Percentiles rank a stretch among this genome's conserved stretches.
Evolutionary conservation across 2,329 filamentous ascomycete species (phyloP).

Genomic region (Penicillium sp.): DNA sequence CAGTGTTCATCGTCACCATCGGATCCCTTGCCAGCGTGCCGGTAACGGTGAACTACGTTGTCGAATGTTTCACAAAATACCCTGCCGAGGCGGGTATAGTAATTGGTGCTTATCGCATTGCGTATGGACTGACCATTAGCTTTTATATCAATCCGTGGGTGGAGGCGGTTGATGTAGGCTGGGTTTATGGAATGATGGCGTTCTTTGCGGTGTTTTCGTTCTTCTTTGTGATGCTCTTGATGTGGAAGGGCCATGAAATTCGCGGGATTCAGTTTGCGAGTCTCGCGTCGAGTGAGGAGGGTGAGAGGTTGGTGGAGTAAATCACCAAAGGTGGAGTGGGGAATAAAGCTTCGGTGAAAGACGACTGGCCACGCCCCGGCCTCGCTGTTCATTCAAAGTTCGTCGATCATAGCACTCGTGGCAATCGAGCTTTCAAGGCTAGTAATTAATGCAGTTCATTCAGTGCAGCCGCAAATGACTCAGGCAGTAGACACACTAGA

Average conservation of each 20-base stretch:
- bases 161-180: slow-evolving; percentile 36
- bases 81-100: slow-evolving; percentile 39
- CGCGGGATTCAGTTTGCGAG: slow-evolving; percentile 22
- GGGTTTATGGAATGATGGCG: slow-evolving; percentile 47
- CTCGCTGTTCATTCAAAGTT: no score
- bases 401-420: neutral
- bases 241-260: slow-evolving; percentile 29
- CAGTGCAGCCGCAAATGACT: no score
- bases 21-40: slow-evolving; percentile 32
- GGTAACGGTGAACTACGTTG: slow-evolving; percentile 29
- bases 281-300: slow-evolving; percentile 26
- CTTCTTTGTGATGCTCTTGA: slow-evolving; percentile 27
- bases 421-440: neutral
- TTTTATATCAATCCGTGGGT: slow-evolving; percentile 47
- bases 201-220: slow-evolving; percentile 36
- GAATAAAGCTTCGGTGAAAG: neutral
- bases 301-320: slow-evolving; percentile 16
- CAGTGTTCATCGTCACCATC: slow-evolving; percentile 44
- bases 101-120: slow-evolving; percentile 34
- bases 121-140: slow-evolving; percentile 40
- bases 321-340: neutral
- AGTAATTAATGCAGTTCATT: no score
- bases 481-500: no score
- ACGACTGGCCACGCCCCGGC: neutral
- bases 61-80: slow-evolving; percentile 38